These are phyloP conservation scores for Hortaea sp. DNA, from an alignment of 2,329 filamentous ascomycete genomes.

Conservation along the genomic window DNA sequence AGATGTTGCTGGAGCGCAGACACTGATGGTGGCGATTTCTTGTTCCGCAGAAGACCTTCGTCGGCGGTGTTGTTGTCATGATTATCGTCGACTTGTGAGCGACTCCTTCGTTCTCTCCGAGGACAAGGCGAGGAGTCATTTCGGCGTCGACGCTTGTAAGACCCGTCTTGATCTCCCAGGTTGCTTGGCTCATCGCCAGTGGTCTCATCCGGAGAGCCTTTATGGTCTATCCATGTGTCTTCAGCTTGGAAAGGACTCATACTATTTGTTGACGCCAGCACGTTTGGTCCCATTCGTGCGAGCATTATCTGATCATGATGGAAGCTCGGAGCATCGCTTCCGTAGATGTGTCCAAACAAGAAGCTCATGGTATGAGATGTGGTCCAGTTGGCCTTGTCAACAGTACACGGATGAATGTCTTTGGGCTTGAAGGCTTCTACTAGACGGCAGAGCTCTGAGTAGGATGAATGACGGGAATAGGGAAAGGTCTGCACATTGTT, in stretches of 20 bases:
- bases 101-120: too few relatives aligned
- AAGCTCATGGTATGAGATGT: constrained; percentile 51
- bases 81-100: too few relatives aligned
- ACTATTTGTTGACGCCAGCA: not conserved
- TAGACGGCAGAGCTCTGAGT: constrained; percentile 64
- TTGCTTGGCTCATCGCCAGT: not conserved
- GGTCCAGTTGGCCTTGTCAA: constrained; percentile 52
- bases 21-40: too few relatives aligned
- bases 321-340: constrained; percentile 41
- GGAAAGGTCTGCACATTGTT: constrained; percentile 49
- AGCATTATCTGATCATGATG: constrained; percentile 56
- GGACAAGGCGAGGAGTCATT: too few relatives aligned
- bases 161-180: not conserved
- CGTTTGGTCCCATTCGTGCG: not conserved
- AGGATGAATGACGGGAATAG: constrained; percentile 84
- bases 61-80: too few relatives aligned
- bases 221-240: not conserved
- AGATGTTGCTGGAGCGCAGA: too few relatives aligned
- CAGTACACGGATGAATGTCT: constrained; percentile 75
- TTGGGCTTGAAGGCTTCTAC: constrained; percentile 58
- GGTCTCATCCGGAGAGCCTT: not conserved
- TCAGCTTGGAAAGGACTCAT: not conserved
- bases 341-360: constrained; percentile 64
- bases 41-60: too few relatives aligned
- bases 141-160: too few relatives aligned